Evolutionary conservation across 306 rosid species (phyloP).

Genomic region (Cucumis melo): DNA sequence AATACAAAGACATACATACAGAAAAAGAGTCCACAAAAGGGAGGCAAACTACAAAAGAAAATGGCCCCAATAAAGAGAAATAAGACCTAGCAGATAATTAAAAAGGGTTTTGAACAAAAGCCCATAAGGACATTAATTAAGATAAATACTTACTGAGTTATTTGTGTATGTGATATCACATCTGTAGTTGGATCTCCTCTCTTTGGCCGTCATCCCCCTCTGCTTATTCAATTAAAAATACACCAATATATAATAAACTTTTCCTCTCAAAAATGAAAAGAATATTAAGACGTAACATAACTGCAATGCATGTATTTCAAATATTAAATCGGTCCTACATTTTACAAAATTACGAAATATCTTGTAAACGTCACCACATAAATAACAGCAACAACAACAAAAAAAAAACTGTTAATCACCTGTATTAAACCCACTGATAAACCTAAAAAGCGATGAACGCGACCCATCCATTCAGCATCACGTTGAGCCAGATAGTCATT

Average conservation of each 20-base stretch:
- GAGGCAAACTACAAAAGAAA: too few species aligned
- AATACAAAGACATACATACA: not conserved
- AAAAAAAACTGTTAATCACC: slow-evolving; percentile 27
- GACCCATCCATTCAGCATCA: slow-evolving; percentile 99
- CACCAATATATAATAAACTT: not conserved
- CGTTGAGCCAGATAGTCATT: slow-evolving; percentile 97
- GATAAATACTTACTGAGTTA: slow-evolving; percentile 57
- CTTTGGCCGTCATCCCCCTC: slow-evolving; percentile 65
- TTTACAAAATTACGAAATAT: not conserved
- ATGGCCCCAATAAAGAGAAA: too few species aligned
- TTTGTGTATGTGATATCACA: slow-evolving; percentile 92
- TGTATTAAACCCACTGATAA: slow-evolving; percentile 93
- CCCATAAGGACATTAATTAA: not conserved
- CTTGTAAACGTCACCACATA: not conserved
- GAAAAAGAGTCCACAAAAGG: too few species aligned
- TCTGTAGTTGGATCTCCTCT: slow-evolving; percentile 63
- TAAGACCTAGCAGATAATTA: too few species aligned
- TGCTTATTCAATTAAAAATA: slow-evolving; percentile 24
- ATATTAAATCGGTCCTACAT: not conserved
- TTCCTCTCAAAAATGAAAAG: not conserved
- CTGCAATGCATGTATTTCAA: not conserved
- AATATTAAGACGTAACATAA: not conserved
- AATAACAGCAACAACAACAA: not conserved
- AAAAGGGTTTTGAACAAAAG: too few species aligned
- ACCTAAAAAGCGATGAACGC: slow-evolving; percentile 88